Base-by-base conservation (phyloP, 192 early-diverging fungal genomes). In the Coemansia sp. region DNA sequence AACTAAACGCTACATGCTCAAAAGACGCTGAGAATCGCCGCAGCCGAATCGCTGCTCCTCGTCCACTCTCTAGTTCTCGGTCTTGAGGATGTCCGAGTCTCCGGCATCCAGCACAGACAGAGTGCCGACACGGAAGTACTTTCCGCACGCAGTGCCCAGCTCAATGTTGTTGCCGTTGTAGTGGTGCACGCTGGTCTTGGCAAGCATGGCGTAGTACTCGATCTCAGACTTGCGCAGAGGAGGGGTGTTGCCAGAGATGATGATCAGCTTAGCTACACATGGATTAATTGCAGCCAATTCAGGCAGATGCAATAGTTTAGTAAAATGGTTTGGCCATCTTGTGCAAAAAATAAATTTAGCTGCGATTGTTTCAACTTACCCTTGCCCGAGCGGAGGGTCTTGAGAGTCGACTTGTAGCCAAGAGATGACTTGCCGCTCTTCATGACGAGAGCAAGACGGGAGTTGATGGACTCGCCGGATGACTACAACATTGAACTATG, bases 141-240 rank as follows among this genome's bases (percentile, higher is more conserved):
- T 97, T 90, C 97, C 95, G 86, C 97, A 99, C 72, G 97, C 97
- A 73, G 96, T 98, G 78, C 97, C 97, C 71, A 99, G 91, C 72
- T 95, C 94, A 75, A 96, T 93, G 92, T 99, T 99, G 91, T 94
- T 95, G 78, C 96, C 96, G 77, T 85, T 83, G 91, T 96, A 82
- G 95, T 99, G 97, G 91, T 99, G 97, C 77, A 99, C 97, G 87
- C 88, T 88, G 78, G 97, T 98, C 91, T 99, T 99, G 87, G 95
- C 93, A 68, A 99, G 89, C 97, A 99, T 99, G 83, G 97, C 97
- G 89, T 99, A 99, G 94, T 99, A 99, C 88, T 99, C 96, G 74
- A 99, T 91, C 90, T 99, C 97, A 61, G 92, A 93, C 91, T 98
- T 99, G 85, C 97, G 90, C 82, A 99, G 91, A 82, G 96, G 94